These are phyloP conservation scores for Mucor lusitanicus DNA, from an alignment of 371 early-diverging fungal genomes.

Conservation along the genomic window DNA sequence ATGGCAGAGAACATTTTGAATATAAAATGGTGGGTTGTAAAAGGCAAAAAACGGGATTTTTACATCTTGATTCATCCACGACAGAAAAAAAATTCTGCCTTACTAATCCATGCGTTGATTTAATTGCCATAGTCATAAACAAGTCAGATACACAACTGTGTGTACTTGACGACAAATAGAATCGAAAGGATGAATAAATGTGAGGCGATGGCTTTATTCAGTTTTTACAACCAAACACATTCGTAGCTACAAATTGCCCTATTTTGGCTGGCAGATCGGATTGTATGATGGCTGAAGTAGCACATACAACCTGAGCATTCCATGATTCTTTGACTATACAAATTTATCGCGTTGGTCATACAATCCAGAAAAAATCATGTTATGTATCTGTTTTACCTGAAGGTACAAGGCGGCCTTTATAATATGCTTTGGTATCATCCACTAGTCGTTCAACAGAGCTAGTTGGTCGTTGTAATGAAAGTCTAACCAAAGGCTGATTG, in stretches of 20 bases:
- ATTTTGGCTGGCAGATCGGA: conserved; percentile 29
- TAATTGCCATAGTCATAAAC: background rate
- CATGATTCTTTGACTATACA: conserved; percentile 41
- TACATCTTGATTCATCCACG: background rate
- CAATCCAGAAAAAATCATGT: conserved; percentile 3
- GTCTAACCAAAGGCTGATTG: conserved; percentile 4
- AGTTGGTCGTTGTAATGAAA: conserved; percentile 18
- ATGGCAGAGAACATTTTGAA: background rate
- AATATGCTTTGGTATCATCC: conserved; percentile 17
- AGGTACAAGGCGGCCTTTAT: conserved; percentile 28
- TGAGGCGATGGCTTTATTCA: background rate
- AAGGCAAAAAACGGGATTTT: background rate
- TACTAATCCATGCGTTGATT: background rate
- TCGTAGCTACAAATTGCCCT: conserved; percentile 26
- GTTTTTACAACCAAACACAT: conserved; percentile 26
- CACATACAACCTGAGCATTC: conserved; percentile 39
- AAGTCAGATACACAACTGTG: too few species aligned
- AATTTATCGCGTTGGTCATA: background rate
- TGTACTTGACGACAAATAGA: too few species aligned
- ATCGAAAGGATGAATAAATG: background rate
- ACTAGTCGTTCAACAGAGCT: conserved; percentile 20
- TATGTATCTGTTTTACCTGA: conserved; percentile 19
- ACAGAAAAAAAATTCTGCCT: background rate
- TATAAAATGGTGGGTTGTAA: background rate
- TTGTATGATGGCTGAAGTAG: conserved; percentile 33